Percentiles rank a stretch among this genome's conserved stretches.
phyloP scores from a whole-genome alignment of 2,329 filamentous ascomycete genomes.

The Monosporascus sp. region DNA sequence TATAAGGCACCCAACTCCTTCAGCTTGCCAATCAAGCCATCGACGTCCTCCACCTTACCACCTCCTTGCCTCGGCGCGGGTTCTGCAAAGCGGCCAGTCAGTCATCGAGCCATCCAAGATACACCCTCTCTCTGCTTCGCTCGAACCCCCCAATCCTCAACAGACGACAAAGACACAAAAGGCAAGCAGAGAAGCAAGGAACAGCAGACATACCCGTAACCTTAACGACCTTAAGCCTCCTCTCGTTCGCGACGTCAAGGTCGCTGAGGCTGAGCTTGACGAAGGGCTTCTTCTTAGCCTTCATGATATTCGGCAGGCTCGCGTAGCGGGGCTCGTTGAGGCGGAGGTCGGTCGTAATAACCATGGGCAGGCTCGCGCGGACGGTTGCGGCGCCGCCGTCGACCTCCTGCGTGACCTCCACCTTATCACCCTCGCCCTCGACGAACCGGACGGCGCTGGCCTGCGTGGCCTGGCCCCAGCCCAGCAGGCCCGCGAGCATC shows the following conservation, averaged over 20 bases:
- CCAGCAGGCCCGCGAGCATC: constrained; percentile 90
- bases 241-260: constrained; percentile 68
- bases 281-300: constrained; percentile 99
- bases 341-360: constrained; percentile 91
- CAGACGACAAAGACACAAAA: not conserved
- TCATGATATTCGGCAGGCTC: constrained; percentile 98
- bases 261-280: constrained; percentile 87
- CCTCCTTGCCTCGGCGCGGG: constrained; percentile 84
- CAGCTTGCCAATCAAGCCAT: constrained; percentile 86
- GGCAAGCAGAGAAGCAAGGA: not conserved
- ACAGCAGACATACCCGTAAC: constrained; percentile 62
- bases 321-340: constrained; percentile 95
- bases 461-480: constrained; percentile 93
- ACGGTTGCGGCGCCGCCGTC: constrained; percentile 94
- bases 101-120: not conserved
- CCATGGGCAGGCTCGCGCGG: constrained; percentile 76
- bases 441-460: constrained; percentile 74
- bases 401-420: constrained; percentile 84
- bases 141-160: not conserved
- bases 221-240: constrained; percentile 82
- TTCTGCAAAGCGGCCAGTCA: constrained; percentile 47
- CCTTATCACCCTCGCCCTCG: constrained; percentile 54
- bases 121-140: not conserved
- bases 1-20: constrained; percentile 94
- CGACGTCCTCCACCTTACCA: constrained; percentile 95